Conservation (phyloP, 495 filamentous ascomycete species). For the Penicillium waksmanii region DNA sequence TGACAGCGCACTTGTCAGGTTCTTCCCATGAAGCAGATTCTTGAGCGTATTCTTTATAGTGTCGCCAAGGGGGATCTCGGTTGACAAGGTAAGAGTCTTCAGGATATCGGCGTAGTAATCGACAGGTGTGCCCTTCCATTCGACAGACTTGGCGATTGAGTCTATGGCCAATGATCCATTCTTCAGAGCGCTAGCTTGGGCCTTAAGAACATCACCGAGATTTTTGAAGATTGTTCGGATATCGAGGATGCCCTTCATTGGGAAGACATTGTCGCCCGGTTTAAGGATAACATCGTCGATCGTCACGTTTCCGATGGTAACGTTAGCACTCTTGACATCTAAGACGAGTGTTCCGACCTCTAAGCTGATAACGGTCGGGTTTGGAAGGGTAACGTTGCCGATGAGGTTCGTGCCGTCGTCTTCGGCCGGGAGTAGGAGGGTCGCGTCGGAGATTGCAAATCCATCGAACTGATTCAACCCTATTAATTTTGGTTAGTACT, state of each 20-base stretch:
- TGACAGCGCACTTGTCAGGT: constrained; percentile 6
- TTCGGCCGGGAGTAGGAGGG: constrained; percentile 29
- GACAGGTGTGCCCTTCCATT: constrained; percentile 35
- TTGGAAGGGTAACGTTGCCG: constrained; percentile 43
- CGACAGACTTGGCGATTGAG: constrained; percentile 31
- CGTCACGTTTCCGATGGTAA: constrained; percentile 55
- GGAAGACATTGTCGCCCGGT: constrained; percentile 62
- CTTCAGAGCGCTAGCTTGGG: constrained; percentile 30
- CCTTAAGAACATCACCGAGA: constrained; percentile 28
- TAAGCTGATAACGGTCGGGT: constrained; percentile 37
- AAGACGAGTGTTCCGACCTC: constrained; percentile 40
- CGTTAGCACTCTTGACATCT: constrained; percentile 35
- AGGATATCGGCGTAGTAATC: constrained; percentile 44
- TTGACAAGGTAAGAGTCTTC: constrained; percentile 32
- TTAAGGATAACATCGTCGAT: constrained; percentile 58
- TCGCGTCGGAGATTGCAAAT: constrained; percentile 34
- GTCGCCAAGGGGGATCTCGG: constrained; percentile 30
- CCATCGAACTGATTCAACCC: constrained; percentile 35
- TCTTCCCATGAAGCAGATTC: constrained; percentile 21
- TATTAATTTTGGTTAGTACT: constrained; percentile 13
- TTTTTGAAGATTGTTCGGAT: constrained; percentile 32
- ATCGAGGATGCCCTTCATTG: constrained; percentile 47
- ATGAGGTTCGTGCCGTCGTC: constrained; percentile 40
- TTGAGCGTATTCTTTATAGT: constrained; percentile 38
- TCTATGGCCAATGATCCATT: constrained; percentile 35